These are phyloP conservation scores for Phaeophleospora eucalypticola DNA, from an alignment of 2,329 filamentous ascomycete species.

Conservation along the genomic window DNA sequence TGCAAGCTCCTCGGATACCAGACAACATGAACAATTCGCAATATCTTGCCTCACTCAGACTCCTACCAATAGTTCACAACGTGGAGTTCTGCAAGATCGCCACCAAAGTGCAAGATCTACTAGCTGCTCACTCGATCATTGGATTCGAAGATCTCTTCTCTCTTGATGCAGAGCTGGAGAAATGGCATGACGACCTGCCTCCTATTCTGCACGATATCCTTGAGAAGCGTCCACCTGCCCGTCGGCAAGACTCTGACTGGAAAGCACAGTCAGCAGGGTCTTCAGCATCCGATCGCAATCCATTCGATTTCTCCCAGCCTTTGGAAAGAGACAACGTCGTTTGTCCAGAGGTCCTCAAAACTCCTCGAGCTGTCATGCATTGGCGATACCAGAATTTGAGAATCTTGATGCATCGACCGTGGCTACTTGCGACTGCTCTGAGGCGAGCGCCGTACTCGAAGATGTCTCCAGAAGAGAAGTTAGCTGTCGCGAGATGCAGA, in stretches of 20 bases:
- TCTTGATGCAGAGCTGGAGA: conserved; percentile 64
- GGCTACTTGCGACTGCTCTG: conserved; percentile 61
- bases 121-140: conserved; percentile 66
- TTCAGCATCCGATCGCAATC: conserved; percentile 13
- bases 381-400: conserved; percentile 78
- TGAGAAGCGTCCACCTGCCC: neutral
- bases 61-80: conserved; percentile 69
- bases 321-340: conserved; percentile 47
- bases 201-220: conserved; percentile 34
- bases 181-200: conserved; percentile 69
- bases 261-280: conserved; percentile 6
- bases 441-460: conserved; percentile 49
- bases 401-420: conserved; percentile 70
- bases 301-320: conserved; percentile 56
- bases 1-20: conserved; percentile 53
- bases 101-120: conserved; percentile 70
- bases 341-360: conserved; percentile 66
- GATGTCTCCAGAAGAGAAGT: conserved; percentile 59
- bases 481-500: conserved; percentile 65
- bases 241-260: conserved; percentile 6
- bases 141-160: conserved; percentile 61
- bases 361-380: conserved; percentile 70
- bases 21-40: conserved; percentile 34
- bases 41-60: conserved; percentile 55
- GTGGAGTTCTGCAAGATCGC: conserved; percentile 76